Conservation (phyloP, 192 early-diverging fungal genomes). For the Linnemannia exigua region DNA sequence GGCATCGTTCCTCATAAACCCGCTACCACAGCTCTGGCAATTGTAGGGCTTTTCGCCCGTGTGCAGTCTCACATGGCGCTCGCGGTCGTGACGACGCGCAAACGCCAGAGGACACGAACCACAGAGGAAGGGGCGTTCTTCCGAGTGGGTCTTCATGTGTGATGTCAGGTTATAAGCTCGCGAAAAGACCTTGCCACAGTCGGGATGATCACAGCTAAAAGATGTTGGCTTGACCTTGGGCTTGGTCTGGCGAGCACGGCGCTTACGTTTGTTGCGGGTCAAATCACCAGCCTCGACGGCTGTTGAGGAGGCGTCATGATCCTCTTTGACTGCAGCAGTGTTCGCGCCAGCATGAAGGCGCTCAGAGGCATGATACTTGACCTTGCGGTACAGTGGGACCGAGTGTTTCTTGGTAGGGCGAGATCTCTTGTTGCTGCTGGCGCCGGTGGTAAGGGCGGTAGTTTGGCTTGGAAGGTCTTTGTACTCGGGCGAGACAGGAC, state of each 20-base stretch:
- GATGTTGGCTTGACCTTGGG: constrained; percentile 37
- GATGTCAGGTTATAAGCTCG: constrained; percentile 84
- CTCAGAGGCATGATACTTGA: background rate
- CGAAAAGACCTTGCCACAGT: constrained; percentile 78
- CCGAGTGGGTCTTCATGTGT: constrained; percentile 83
- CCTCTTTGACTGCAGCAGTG: background rate
- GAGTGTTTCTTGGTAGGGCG: constrained; percentile 5
- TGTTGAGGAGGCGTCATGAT: background rate
- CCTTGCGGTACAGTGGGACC: background rate
- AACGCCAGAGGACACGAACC: constrained; percentile 81
- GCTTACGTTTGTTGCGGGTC: constrained; percentile 16
- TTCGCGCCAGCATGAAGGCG: background rate
- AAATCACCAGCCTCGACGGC: background rate
- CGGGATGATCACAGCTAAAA: constrained; percentile 37
- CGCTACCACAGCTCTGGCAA: constrained; percentile 78
- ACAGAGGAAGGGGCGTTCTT: constrained; percentile 81
- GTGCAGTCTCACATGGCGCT: constrained; percentile 86
- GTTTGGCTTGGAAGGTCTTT: background rate
- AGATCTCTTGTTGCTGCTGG: background rate
- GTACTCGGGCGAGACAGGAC: constrained; percentile 5
- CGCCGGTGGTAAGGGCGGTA: background rate
- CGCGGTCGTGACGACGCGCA: constrained; percentile 92
- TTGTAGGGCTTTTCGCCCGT: constrained; percentile 83
- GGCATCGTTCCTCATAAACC: constrained; percentile 87
- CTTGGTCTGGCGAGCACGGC: constrained; percentile 32